Evolutionary conservation across 2,329 filamentous ascomycete genomes (phyloP), one percentile per base, ranked within the genome.

Genomic region (Periconia sp.): DNA sequence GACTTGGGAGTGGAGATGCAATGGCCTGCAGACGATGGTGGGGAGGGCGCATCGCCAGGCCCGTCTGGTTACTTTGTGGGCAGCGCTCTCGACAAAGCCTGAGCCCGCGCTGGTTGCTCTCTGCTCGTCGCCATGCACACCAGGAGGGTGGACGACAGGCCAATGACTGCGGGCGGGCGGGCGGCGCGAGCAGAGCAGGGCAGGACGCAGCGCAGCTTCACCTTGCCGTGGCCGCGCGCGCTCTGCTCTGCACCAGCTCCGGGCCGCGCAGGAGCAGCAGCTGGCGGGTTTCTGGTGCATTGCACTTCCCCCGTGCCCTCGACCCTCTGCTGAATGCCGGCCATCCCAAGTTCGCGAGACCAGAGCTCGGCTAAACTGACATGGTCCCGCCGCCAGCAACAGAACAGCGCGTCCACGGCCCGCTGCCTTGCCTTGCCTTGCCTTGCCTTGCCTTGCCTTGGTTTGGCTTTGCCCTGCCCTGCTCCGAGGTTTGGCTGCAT

Each of bases 61-160:
- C n/a, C n/a, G n/a, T n/a, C n/a, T n/a, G 30, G 16, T 17, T 17
- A 15, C 19, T 16, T 13, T 17, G 21, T 11, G 23, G 38, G 40
- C 26, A 26, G 15, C 34, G 13, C 36, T 42, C 42, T 38, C 36
- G 30, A 55, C 48, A 49, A 45, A 53, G 48, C 50, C 40, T 50
- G 48, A 44, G 30, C 41, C 46, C 46, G 47, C 35, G 48, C 51
- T 48, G 40, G 41, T 29, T 29, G 36, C 41, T 31, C 46, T 48
- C 43, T 39, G 36, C 36, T 36, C 12, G 47, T 39, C 39, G 48
- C 44, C 48, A 45, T 36, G 36, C 50, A 43, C 36, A 50, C 45
- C 11, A 11, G 15, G 22, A 48, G 36, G 39, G 15, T n/a, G n/a
- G n/a, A n/a, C n/a, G n/a, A n/a, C n/a, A n/a, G n/a, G n/a, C n/a